phyloP scores from a whole-genome alignment of 108 stramenopile genomes.

The Asterionellopsis glacialis region DNA sequence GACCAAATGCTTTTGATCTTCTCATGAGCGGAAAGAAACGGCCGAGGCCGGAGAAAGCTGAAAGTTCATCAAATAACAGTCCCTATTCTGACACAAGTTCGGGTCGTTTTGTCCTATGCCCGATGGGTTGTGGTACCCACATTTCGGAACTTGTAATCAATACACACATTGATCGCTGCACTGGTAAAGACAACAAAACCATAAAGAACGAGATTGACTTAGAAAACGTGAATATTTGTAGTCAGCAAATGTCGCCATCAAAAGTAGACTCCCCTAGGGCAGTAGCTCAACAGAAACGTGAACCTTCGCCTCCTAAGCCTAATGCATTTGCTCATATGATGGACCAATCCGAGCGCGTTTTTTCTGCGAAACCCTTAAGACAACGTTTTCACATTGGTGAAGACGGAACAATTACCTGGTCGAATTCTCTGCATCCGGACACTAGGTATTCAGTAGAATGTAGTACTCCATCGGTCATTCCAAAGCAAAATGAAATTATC shows the following conservation, averaged over 20 bases:
- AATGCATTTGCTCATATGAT: conserved; percentile 55
- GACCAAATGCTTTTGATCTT: conserved; percentile 2
- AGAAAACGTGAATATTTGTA: not conserved
- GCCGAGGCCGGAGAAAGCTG: not conserved
- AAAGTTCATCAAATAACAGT: not conserved
- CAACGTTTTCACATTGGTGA: conserved; percentile 32
- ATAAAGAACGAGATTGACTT: not conserved
- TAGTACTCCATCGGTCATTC: conserved; percentile 9
- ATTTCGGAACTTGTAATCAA: conserved; percentile 33
- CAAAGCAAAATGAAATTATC: conserved; percentile 9
- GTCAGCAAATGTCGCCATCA: not conserved
- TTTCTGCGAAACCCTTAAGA: conserved; percentile 12
- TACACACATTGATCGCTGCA: conserved; percentile 37
- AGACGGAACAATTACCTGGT: conserved; percentile 20
- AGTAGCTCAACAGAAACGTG: not conserved
- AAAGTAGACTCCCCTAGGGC: not conserved
- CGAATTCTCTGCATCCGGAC: conserved; percentile 9
- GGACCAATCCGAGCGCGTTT: conserved; percentile 46
- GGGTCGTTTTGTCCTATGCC: conserved; percentile 42
- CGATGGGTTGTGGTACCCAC: conserved; percentile 39
- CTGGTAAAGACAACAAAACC: conserved; percentile 3
- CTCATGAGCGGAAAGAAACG: conserved; percentile 1
- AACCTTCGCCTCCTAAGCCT: not conserved
- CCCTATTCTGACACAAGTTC: not conserved
- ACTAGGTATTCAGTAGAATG: conserved; percentile 23